Evolutionary conservation across 2,329 filamentous ascomycete genomes (phyloP), one percentile per base, ranked within the genome.

Genomic region (Exophiala alcalophila): DNA sequence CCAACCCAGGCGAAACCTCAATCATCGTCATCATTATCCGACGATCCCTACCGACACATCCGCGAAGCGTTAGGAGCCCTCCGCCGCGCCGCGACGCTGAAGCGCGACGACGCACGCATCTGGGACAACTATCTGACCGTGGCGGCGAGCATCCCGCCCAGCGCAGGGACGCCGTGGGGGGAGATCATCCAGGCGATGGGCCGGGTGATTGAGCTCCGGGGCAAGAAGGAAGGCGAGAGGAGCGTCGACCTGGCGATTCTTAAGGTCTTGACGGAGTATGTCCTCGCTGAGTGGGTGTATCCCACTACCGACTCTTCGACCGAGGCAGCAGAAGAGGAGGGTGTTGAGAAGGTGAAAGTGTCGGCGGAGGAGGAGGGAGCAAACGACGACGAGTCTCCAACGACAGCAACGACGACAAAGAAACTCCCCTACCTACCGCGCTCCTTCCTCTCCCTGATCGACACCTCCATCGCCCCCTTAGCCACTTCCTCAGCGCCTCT

Each of bases 61-160:
- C 70, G 76, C 0, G 87, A 94, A 60, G 82, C 92, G 0, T 77
- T 98, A 1, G 72, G 78, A 4, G 91, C 92, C 0, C 87, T 94
- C 65, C 92, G 94, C 61, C 84, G 86, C 51, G 92, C 90, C 7
- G 88, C 90, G 0, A 76, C 78, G 4, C 77, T 95, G 16, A 88
- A 94, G 36, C 78, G 87, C 63, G 83, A 89, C 56, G 91, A 91
- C 67, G 86, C 84, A 76, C 82, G 87, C 55, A 96, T 98, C 63
- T 97, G 91, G 91, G 87, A 94, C 61, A 98, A 98, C 58, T 84
- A 97, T 11, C 78, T 98, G 44, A 92, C 89, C 0, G 82, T 97
- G 15, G 84, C 86, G 0, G 80, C 86, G 0, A 85, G 87, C 2
- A 77, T 92, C 19, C 75, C 74, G 1, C 90, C 91, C 0, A 49